Conservation (phyloP, 129 eudicot genomes). For the Calendula officinalis region DNA sequence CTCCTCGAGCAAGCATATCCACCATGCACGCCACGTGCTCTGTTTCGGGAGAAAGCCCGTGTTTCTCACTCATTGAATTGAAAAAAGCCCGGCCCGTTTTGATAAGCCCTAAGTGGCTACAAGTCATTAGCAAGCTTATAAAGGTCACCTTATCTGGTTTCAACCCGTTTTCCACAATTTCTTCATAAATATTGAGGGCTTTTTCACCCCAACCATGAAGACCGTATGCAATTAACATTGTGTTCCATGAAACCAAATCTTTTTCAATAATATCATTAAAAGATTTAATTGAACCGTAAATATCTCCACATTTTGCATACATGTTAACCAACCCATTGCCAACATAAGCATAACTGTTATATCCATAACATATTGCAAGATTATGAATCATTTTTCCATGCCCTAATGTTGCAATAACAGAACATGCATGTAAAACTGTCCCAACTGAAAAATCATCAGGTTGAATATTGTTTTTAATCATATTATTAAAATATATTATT, state of each 20-base stretch:
- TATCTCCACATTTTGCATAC: constrained; percentile 84
- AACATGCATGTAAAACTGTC: constrained; percentile 72
- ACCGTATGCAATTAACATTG: constrained; percentile 68
- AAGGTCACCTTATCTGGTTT: constrained; percentile 75
- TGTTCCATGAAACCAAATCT: constrained; percentile 73
- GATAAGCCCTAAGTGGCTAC: constrained; percentile 77
- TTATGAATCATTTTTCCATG: constrained; percentile 69
- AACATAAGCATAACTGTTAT: constrained; percentile 50
- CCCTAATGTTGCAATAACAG: constrained; percentile 55
- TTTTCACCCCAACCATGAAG: constrained; percentile 55
- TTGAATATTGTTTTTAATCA: constrained; percentile 33
- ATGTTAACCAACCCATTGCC: constrained; percentile 81
- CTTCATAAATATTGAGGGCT: constrained; percentile 45
- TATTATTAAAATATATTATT: constrained; percentile 40
- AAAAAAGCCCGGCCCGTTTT: constrained; percentile 40
- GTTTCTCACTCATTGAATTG: constrained; percentile 45
- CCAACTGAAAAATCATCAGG: constrained; percentile 71
- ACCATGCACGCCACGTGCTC: constrained; percentile 76
- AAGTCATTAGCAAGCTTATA: constrained; percentile 71
- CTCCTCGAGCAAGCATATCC: constrained; percentile 75
- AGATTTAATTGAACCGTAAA: constrained; percentile 40
- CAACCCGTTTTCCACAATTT: constrained; percentile 43
- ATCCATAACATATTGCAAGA: constrained; percentile 43
- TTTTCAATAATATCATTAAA: constrained; percentile 50
- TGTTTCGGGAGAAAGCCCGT: constrained; percentile 48